Percentiles rank a stretch among this genome's conserved stretches.
phyloP scores from a whole-genome alignment of 352 stramenopile genomes.

The Globisporangium sylvaticum region DNA sequence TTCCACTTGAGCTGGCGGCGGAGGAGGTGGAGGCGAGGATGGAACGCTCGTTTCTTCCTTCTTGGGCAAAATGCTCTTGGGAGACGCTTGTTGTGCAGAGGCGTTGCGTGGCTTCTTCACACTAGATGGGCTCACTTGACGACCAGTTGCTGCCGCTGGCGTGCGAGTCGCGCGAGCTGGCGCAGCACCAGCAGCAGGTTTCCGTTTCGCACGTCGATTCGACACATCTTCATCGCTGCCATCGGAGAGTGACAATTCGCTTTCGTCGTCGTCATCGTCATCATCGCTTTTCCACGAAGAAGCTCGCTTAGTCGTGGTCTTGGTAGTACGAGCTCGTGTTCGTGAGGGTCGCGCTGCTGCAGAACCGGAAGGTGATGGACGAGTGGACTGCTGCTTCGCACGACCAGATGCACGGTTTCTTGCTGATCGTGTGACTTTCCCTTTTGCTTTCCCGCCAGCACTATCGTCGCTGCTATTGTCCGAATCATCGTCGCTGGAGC shows the following conservation, averaged over 20 bases:
- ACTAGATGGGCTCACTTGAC: background rate
- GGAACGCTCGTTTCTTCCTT: background rate
- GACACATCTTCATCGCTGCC: constrained; percentile 8
- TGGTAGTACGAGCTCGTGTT: background rate
- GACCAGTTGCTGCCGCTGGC: background rate
- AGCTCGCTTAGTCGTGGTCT: background rate
- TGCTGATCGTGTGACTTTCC: constrained; percentile 20
- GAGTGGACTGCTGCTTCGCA: constrained; percentile 20
- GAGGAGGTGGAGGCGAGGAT: constrained; percentile 22
- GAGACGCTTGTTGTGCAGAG: background rate
- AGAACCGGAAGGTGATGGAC: background rate
- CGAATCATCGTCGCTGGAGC: constrained; percentile 37
- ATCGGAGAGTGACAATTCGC: constrained; percentile 3
- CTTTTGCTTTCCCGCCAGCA: constrained; percentile 19
- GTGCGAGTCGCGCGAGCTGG: constrained; percentile 2
- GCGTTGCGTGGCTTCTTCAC: background rate
- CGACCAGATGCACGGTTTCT: constrained; percentile 18
- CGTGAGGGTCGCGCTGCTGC: constrained; percentile 11
- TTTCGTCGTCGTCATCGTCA: constrained; percentile 12
- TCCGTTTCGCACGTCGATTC: constrained; percentile 3
- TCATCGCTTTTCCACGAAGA: constrained; percentile 17
- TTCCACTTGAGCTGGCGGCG: constrained; percentile 24
- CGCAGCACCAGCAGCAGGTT: background rate
- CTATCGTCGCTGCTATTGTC: constrained; percentile 37
- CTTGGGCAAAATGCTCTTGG: constrained; percentile 4